Percentiles rank a stretch among this genome's conserved stretches.
These are phyloP conservation scores for Leccinum rimulosum DNA, from an alignment of 768 basidiomycete genomes.

Conservation along the genomic window DNA sequence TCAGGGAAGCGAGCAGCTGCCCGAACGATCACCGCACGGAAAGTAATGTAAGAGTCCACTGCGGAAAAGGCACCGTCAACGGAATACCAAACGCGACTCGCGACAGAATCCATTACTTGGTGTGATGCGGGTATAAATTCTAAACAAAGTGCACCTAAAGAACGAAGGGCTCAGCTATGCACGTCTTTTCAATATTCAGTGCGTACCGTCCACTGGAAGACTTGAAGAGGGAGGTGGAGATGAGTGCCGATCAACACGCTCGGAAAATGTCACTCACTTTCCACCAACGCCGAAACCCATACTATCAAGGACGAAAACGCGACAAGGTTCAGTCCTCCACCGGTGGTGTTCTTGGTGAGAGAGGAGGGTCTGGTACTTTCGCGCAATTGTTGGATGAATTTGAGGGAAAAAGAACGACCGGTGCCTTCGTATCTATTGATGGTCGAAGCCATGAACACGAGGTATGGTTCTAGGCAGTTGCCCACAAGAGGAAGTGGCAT, in stretches of 20 bases:
- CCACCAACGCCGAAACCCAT: constrained; percentile 52
- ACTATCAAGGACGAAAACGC: constrained; percentile 43
- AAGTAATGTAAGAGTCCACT: constrained; percentile 55
- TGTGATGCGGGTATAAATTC: constrained; percentile 44
- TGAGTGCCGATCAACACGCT: constrained; percentile 18
- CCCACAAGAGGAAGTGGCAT: too few relatives aligned
- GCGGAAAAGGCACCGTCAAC: neutral
- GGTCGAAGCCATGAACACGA: too few relatives aligned
- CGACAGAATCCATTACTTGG: constrained; percentile 25
- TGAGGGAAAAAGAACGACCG: too few relatives aligned
- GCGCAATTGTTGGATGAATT: too few relatives aligned
- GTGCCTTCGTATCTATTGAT: too few relatives aligned
- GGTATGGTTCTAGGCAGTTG: too few relatives aligned
- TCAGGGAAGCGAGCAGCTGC: constrained; percentile 47
- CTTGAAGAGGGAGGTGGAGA: constrained; percentile 19
- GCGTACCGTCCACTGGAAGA: constrained; percentile 46
- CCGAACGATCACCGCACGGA: constrained; percentile 55
- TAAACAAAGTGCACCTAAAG: constrained; percentile 41
- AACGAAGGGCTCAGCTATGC: constrained; percentile 7
- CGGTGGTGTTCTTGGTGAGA: constrained; percentile 19
- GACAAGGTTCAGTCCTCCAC: constrained; percentile 44
- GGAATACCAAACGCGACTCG: neutral
- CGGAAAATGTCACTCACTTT: constrained; percentile 36
- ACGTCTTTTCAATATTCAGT: neutral
- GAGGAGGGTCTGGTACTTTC: too few relatives aligned